Evolutionary conservation across 2,329 filamentous ascomycete genomes (phyloP).

Genomic region (Talaromyces sp.): DNA sequence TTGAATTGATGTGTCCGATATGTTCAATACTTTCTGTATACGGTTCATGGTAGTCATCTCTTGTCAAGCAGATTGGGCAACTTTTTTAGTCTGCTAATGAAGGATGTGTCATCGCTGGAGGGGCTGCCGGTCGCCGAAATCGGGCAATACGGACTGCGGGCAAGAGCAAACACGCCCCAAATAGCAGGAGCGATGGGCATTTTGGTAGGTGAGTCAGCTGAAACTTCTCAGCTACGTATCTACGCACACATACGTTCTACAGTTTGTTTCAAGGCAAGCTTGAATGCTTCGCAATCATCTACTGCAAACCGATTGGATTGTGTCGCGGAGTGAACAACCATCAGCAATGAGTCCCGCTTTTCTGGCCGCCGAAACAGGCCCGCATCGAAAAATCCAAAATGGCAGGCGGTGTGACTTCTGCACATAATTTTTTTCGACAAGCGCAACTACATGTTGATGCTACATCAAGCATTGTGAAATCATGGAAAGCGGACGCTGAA

Average conservation of each 20-base stretch:
- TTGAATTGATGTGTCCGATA: neutral
- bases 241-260: neutral
- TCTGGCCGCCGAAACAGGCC: slow-evolving; percentile 2
- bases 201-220: neutral
- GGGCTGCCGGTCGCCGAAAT: slow-evolving; percentile 12
- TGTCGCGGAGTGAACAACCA: neutral
- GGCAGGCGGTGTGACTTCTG: slow-evolving; percentile 10
- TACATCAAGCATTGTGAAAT: neutral
- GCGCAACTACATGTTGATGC: neutral
- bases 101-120: slow-evolving; percentile 7
- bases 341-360: neutral
- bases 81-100: neutral
- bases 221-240: neutral
- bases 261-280: neutral
- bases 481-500: neutral
- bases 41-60: neutral
- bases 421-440: slow-evolving; percentile 7
- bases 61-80: neutral
- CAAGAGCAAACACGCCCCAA: neutral
- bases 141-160: slow-evolving; percentile 4
- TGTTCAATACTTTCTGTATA: neutral
- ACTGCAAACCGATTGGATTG: neutral
- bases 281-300: neutral
- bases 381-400: neutral
- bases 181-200: neutral